Conservation (phyloP, 2,329 filamentous ascomycete genomes). For the Dendrostoma leiphaemia region DNA sequence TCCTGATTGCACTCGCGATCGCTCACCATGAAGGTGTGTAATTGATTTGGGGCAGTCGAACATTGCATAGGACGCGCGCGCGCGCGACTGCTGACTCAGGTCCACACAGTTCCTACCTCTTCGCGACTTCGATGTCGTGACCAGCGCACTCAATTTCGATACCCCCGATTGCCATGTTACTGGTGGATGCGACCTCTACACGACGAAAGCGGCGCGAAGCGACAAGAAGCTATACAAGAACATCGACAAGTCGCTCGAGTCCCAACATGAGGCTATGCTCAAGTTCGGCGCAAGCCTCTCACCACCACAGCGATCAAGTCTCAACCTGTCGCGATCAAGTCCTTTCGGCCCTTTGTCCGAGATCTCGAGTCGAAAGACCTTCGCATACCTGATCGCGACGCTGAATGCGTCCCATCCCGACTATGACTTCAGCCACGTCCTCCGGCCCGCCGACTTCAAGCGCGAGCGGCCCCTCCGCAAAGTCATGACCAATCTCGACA, state of each 20-base stretch:
- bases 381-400: slow-evolving; percentile 94
- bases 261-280: slow-evolving; percentile 84
- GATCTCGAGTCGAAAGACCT: slow-evolving; percentile 83
- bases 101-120: slow-evolving; percentile 77
- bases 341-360: slow-evolving; percentile 91
- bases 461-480: slow-evolving; percentile 75
- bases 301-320: slow-evolving; percentile 67
- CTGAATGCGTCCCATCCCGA: slow-evolving; percentile 94
- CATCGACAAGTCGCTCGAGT: slow-evolving; percentile 88
- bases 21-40: slow-evolving; percentile 38
- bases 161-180: slow-evolving; percentile 89
- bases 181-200: slow-evolving; percentile 94
- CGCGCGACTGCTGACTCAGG: slow-evolving; percentile 2
- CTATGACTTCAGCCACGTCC: slow-evolving; percentile 93
- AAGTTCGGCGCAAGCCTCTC: slow-evolving; percentile 85
- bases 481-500: slow-evolving; percentile 86
- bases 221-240: slow-evolving; percentile 98
- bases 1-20: neutral
- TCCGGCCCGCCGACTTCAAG: slow-evolving; percentile 86
- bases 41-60: neutral
- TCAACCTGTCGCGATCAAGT: slow-evolving; percentile 82
- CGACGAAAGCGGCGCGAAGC: slow-evolving; percentile 89
- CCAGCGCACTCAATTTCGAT: slow-evolving; percentile 91
- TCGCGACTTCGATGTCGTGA: slow-evolving; percentile 86
- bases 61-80: too few relatives aligned